These are phyloP conservation scores for Arthrobotrys sinensis DNA, from an alignment of 2,329 filamentous ascomycete genomes.

Conservation along the genomic window DNA sequence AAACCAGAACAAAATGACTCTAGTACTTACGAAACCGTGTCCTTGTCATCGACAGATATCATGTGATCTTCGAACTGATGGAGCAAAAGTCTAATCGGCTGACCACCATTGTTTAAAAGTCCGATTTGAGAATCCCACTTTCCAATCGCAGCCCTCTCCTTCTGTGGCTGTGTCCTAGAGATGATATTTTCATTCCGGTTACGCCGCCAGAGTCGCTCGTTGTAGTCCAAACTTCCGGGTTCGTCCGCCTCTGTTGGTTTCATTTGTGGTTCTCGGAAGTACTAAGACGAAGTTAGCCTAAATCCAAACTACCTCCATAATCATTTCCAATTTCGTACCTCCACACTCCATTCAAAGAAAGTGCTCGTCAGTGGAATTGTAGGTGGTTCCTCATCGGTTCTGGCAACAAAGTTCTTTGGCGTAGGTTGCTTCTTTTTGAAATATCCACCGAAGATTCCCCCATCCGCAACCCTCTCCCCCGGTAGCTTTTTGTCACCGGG, in stretches of 20 bases:
- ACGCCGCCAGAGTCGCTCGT: slow-evolving; percentile 91
- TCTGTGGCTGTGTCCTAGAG: slow-evolving; percentile 91
- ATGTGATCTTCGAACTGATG: slow-evolving; percentile 98
- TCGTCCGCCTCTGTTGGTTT: slow-evolving; percentile 95
- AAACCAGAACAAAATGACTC: neutral
- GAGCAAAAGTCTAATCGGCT: slow-evolving; percentile 93
- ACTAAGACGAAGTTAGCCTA: slow-evolving; percentile 69
- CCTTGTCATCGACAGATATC: slow-evolving; percentile 91
- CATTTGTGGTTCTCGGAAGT: slow-evolving; percentile 99
- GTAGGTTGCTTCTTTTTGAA: slow-evolving; percentile 77
- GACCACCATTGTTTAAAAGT: slow-evolving; percentile 89
- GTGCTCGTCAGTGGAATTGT: slow-evolving; percentile 82
- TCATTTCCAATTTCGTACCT: slow-evolving; percentile 68
- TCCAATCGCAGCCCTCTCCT: slow-evolving; percentile 85
- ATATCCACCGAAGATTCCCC: slow-evolving; percentile 66
- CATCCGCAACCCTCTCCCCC: slow-evolving; percentile 64
- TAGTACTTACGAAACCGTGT: slow-evolving; percentile 78
- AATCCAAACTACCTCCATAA: slow-evolving; percentile 20
- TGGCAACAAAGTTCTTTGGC: slow-evolving; percentile 80
- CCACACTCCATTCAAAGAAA: slow-evolving; percentile 95
- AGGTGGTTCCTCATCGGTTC: slow-evolving; percentile 74
- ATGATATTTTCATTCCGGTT: slow-evolving; percentile 94
- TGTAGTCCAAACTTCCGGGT: slow-evolving; percentile 95
- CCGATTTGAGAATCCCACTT: slow-evolving; percentile 88
- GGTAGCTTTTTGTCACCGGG: slow-evolving; percentile 64